Evolutionary conservation across 805 yeast species (phyloP).

Genomic region (Millerozyma acaciae): DNA sequence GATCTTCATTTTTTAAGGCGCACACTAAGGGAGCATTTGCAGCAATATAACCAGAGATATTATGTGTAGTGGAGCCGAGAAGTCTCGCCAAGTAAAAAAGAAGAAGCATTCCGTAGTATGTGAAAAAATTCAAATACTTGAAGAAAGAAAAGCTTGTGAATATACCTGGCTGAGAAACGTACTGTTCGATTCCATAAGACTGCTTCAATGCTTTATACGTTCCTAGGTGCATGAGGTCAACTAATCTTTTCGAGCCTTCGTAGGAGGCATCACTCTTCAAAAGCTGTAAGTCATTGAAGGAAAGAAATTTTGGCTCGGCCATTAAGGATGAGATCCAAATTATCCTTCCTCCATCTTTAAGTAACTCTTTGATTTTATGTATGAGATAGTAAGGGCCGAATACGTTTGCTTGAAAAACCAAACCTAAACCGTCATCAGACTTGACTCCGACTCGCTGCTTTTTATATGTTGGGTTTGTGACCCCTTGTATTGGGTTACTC

Average conservation of each 20-base stretch:
- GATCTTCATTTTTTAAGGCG: constrained; percentile 50
- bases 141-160: constrained; percentile 80
- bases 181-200: constrained; percentile 59
- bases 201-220: constrained; percentile 50
- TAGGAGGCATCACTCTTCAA: constrained; percentile 63
- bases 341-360: constrained; percentile 61
- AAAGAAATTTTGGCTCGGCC: constrained; percentile 71
- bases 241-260: constrained; percentile 86
- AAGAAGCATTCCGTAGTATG: constrained; percentile 80
- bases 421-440: constrained; percentile 76
- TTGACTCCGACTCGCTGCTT: constrained; percentile 75
- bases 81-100: constrained; percentile 80
- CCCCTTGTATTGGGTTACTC: constrained; percentile 68
- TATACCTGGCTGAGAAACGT: constrained; percentile 90
- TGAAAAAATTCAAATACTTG: constrained; percentile 69
- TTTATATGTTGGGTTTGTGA: constrained; percentile 85
- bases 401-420: constrained; percentile 93
- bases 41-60: constrained; percentile 81
- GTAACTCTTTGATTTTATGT: constrained; percentile 55
- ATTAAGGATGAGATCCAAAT: constrained; percentile 86
- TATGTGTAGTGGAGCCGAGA: constrained; percentile 85
- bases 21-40: constrained; percentile 73
- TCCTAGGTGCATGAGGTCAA: constrained; percentile 78
- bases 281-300: constrained; percentile 72
- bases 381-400: constrained; percentile 90